Percentiles rank a stretch among this genome's conserved stretches.
Conservation (phyloP, 768 basidiomycete genomes). For the Panus rudis region DNA sequence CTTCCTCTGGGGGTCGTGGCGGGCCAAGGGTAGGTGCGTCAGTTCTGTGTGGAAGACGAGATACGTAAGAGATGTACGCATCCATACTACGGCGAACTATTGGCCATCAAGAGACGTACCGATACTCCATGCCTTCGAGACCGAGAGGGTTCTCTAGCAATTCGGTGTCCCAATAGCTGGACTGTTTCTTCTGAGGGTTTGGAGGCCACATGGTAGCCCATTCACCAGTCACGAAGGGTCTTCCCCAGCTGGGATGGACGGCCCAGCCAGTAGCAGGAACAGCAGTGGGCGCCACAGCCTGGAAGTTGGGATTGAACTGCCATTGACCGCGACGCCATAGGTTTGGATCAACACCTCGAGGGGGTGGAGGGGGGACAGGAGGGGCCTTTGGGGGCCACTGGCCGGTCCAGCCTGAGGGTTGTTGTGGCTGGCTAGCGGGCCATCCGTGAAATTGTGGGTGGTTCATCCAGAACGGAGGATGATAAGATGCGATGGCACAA, state of each 20-base stretch:
- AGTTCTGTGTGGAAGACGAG: constrained; percentile 7
- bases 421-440: constrained; percentile 3
- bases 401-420: constrained; percentile 27
- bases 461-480: constrained; percentile 12
- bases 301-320: constrained; percentile 30
- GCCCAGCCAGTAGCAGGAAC: constrained; percentile 15
- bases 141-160: constrained; percentile 59
- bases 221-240: constrained; percentile 17
- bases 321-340: constrained; percentile 36
- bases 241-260: constrained; percentile 22
- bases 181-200: constrained; percentile 67
- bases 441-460: constrained; percentile 9
- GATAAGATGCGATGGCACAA: too few relatives aligned
- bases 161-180: constrained; percentile 55
- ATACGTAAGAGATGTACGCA: neutral
- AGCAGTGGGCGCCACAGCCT: constrained; percentile 6
- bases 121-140: constrained; percentile 56
- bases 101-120: constrained; percentile 33
- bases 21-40: constrained; percentile 9
- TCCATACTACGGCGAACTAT: neutral
- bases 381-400: constrained; percentile 32
- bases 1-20: constrained; percentile 19
- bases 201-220: constrained; percentile 10
- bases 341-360: constrained; percentile 38
- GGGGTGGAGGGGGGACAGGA: constrained; percentile 48